Conservation (phyloP, 768 basidiomycete genomes). For the Tulasnella sp. region DNA sequence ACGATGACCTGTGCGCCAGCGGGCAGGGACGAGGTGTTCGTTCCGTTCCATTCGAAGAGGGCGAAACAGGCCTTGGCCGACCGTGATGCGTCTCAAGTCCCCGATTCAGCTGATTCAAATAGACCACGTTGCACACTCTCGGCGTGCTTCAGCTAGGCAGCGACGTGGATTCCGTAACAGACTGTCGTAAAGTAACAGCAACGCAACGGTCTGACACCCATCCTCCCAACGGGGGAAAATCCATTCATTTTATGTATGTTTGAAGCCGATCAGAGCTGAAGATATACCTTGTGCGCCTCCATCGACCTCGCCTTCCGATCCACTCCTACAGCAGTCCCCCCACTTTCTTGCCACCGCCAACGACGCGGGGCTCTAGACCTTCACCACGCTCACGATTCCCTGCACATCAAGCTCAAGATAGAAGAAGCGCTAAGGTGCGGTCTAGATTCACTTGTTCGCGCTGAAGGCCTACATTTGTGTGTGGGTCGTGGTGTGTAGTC, state of each 20-base stretch:
- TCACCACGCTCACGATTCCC: background rate
- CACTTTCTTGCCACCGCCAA: background rate
- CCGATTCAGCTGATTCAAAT: background rate
- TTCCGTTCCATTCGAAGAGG: background rate
- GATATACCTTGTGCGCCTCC: background rate
- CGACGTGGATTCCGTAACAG: background rate
- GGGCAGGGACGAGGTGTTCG: no score
- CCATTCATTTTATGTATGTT: no score
- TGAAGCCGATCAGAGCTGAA: no score
- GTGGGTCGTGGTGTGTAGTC: background rate
- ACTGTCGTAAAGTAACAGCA: background rate
- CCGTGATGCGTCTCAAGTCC: background rate
- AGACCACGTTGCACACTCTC: background rate
- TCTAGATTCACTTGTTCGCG: background rate
- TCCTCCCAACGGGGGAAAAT: no score
- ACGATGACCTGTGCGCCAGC: no score
- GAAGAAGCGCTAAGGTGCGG: background rate
- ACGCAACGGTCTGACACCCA: background rate
- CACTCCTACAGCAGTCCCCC: background rate
- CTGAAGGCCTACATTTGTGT: background rate
- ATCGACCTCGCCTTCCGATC: background rate
- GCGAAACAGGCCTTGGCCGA: background rate
- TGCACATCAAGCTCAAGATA: background rate
- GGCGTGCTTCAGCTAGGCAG: background rate
- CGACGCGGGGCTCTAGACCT: background rate